Base-by-base conservation (phyloP, 2,329 filamentous ascomycete genomes). In the Epichloe elymi region DNA sequence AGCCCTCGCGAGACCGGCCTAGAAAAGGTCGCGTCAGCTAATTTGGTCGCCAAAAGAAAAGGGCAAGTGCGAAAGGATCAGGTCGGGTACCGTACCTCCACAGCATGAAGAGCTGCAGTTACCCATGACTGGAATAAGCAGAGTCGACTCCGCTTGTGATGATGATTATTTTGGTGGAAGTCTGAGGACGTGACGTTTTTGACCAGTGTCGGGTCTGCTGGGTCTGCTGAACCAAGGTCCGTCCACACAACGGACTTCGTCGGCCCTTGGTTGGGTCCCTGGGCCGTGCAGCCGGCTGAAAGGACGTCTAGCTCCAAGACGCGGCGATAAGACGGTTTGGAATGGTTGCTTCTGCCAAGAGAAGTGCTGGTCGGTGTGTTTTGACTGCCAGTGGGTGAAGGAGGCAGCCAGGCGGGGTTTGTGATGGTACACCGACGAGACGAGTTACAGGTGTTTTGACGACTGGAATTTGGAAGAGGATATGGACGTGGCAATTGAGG, bases 1-100 rank as follows among this genome's bases (percentile, higher is more conserved):
- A 77, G 58, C 82, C 83, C 76, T 91, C 86, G 68, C 83, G 83
- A 68, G 85, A 80, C 71, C 83, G 85, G 64, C 83, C 86, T 86
- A 54, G 40, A 53, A 45, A 51, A 53, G 45, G 33, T 52, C 50
- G 53, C 51, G 62, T 70, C 56, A 70, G 65, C 23, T 30, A 14
- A 10, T 12, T 7, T 56, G 57, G 33, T 12, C 19, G 33, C 11
- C 4, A 19, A 38, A 46, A 30, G 26, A 17, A 56, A 35, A 36
- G 49, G 50, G 48, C 35, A 45, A 49, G 44, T 51, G 42, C 38
- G 51, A 38, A n/a, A 20, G 36, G 45, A 48, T 40, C 40, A 51
- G 35, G 26, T 38, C 49, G 59, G 59, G 43, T 56, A 70, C 69
- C 60, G 43, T 56, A 70, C 69, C 68, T 64, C 75, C 76, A 67